Conservation (phyloP, 495 filamentous ascomycete species). For the Podospora tetraspora region DNA sequence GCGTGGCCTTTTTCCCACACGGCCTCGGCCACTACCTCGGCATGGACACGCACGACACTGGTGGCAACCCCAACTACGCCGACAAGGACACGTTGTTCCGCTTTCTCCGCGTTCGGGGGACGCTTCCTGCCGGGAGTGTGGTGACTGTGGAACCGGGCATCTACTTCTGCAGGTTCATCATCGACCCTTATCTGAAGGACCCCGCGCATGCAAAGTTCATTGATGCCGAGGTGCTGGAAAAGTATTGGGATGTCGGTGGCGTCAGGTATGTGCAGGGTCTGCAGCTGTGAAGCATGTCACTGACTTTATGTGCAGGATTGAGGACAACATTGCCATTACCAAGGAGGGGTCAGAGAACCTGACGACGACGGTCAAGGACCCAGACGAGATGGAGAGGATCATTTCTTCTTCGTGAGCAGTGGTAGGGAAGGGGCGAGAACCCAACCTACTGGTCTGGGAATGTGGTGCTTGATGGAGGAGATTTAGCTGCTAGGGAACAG, state of each 20-base stretch:
- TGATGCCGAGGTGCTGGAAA: constrained; percentile 63
- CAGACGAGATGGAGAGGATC: constrained; percentile 63
- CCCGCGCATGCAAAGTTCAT: constrained; percentile 67
- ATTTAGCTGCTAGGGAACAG: background rate
- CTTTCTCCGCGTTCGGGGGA: constrained; percentile 77
- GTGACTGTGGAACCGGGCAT: constrained; percentile 91
- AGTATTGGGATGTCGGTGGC: constrained; percentile 87
- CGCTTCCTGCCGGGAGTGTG: constrained; percentile 67
- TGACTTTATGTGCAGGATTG: constrained; percentile 33
- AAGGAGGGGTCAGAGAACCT: constrained; percentile 72
- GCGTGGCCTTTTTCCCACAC: constrained; percentile 87
- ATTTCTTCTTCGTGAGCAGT: constrained; percentile 27
- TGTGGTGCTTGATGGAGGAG: background rate
- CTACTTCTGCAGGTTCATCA: constrained; percentile 92
- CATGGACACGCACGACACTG: constrained; percentile 92
- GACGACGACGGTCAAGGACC: constrained; percentile 68
- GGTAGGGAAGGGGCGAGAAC: background rate
- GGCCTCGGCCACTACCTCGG: constrained; percentile 88
- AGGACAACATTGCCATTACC: constrained; percentile 75
- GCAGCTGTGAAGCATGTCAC: constrained; percentile 1
- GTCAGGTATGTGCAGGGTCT: constrained; percentile 47
- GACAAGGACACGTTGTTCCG: constrained; percentile 81
- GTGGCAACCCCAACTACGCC: constrained; percentile 77
- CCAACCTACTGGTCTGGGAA: background rate
- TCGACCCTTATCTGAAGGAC: constrained; percentile 72